Base-by-base conservation (phyloP, 1,284 basidiomycete genomes). In the Microbotryum intermedium region DNA sequence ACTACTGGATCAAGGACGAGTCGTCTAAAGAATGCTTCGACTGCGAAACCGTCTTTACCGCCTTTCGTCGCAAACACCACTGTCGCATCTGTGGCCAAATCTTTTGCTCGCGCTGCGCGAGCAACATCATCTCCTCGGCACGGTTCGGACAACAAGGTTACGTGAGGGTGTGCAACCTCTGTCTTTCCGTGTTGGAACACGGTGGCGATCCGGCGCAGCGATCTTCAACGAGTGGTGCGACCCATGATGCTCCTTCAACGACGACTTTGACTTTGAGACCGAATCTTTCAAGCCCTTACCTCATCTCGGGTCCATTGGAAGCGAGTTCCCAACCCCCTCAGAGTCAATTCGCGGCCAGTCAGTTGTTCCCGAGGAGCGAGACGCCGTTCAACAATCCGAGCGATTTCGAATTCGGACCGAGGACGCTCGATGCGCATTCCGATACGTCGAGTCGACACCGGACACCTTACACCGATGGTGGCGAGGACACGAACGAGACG, bases 1-100 rank as follows among this genome's bases (percentile, higher is more conserved):
- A 93, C 71, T 95, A 94, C 72, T 97, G 92, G 92, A 94, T 95
- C 89, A 89, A 92, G 62, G 95, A 98, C 72, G 90, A 93, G 71
- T 87, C 88, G 59, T 90, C 88, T 70, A 95, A 88, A 72, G 94
- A 97, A 71, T 95, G 91, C 72, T 93, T 90, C 72, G 89, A 93
- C 73, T 95, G 91, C 77, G 90, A 84, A 74, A 88, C 87, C 65
- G 79, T 87, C 18, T 97, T 97, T 74, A 90, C 89, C 2, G 83
- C 90, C 4, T 94, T 90, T 87, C 80, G 91, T 55, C 78, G 92
- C 61, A 95, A 94, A 72, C 92, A 97, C 72, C 92, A 97, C 73
- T 95, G 92, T 45, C 70, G 71, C 0, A 59, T 71, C 2, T 72
- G 71, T 42, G 71, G 74, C n/a, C 92, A 90, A 83, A 79, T 81